A percentile compares a stretch with the other conserved stretches of the same genome.
Evolutionary conservation across 2,329 filamentous ascomycete genomes (phyloP).

Genomic region (Monosporascus sp.): DNA sequence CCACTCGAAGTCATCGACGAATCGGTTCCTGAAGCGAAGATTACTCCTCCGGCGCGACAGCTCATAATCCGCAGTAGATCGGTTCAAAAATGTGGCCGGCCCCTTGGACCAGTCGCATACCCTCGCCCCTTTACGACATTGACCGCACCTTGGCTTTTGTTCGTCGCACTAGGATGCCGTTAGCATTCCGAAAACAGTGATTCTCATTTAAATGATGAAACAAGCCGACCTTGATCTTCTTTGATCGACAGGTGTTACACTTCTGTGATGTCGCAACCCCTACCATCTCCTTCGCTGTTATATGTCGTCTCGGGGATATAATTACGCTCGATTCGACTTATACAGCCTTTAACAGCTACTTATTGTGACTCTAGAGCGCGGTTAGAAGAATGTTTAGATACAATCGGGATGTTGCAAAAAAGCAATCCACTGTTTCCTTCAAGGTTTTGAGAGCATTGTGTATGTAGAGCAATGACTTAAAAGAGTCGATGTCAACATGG

Average conservation of each 20-base stretch:
- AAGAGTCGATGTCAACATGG: background rate
- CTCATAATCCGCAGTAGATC: conserved; percentile 7
- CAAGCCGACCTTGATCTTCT: conserved; percentile 15
- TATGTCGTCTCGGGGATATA: background rate
- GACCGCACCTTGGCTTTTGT: conserved; percentile 11
- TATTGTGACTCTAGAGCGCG: no score
- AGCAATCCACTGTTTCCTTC: background rate
- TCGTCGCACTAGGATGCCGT: conserved; percentile 11
- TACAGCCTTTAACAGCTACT: no score
- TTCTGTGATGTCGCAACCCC: conserved; percentile 14
- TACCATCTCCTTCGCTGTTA: conserved; percentile 7
- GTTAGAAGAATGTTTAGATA: no score
- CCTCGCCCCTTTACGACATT: conserved; percentile 13
- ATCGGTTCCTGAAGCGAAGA: conserved; percentile 1
- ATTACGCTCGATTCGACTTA: background rate
- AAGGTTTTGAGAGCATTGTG: background rate
- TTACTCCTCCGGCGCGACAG: background rate
- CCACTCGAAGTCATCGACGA: background rate
- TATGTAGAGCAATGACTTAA: background rate
- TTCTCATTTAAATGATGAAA: background rate
- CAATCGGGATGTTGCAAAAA: no score
- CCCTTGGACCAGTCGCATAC: conserved; percentile 13
- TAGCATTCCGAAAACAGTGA: background rate
- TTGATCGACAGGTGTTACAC: conserved; percentile 14
- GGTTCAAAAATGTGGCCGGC: conserved; percentile 10